Evolutionary conservation across 1,284 basidiomycete species (phyloP).

Genomic region (Ceratobasidium sp.): DNA sequence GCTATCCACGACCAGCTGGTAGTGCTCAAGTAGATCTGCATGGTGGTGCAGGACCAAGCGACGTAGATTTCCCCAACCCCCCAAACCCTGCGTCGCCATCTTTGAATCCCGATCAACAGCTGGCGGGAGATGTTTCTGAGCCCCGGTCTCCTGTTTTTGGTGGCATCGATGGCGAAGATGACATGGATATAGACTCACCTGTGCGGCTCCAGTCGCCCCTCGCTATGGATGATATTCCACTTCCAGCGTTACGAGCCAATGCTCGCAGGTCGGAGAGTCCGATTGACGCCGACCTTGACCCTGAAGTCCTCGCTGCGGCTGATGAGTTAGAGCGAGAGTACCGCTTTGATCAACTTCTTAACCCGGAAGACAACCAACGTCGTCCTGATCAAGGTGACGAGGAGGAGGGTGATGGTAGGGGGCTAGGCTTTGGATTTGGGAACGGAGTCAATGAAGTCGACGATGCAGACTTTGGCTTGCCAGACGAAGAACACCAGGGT

Average conservation of each 20-base stretch:
- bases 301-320: background rate
- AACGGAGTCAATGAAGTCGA: background rate
- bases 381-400: background rate
- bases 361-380: background rate
- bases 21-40: background rate
- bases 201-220: background rate
- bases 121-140: background rate
- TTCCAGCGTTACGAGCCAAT: background rate
- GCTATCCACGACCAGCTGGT: background rate
- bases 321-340: slow-evolving; percentile 12
- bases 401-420: background rate
- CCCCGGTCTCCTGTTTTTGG: background rate
- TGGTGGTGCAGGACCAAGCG: background rate
- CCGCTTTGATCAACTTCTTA: background rate
- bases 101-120: background rate
- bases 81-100: background rate
- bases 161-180: background rate
- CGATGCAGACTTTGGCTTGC: slow-evolving; percentile 19
- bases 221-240: background rate
- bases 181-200: slow-evolving; percentile 1
- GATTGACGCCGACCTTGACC: background rate
- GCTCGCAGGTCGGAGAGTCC: background rate
- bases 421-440: background rate
- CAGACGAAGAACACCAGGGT: background rate
- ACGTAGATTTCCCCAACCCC: background rate